phyloP scores from a whole-genome alignment of 805 yeast genomes.

The Wickerhamomyces xylosicus region DNA sequence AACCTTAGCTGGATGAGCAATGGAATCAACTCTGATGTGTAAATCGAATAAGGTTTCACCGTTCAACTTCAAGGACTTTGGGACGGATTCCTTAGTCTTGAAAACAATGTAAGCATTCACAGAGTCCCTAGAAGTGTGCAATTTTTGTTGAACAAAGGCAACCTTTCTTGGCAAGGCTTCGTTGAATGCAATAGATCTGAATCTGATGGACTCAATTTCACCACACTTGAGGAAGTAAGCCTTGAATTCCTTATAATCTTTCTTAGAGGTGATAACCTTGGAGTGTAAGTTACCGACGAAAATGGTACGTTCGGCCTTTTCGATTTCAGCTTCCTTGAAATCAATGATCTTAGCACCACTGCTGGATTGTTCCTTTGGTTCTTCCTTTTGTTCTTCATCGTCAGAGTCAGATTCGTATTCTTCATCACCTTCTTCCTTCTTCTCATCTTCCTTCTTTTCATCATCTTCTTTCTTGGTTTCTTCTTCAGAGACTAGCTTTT shows the following conservation, averaged over 20 bases:
- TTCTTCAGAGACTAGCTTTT: conserved; percentile 33
- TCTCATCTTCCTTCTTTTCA: conserved; percentile 19
- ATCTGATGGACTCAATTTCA: conserved; percentile 63
- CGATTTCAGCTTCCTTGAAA: conserved; percentile 61
- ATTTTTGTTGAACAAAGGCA: conserved; percentile 72
- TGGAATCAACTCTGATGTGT: conserved; percentile 86
- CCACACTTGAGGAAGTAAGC: conserved; percentile 35
- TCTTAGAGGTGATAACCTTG: conserved; percentile 53
- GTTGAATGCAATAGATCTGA: conserved; percentile 84
- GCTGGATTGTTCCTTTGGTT: conserved; percentile 13
- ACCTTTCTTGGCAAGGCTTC: conserved; percentile 87
- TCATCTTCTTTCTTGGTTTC: conserved; percentile 29
- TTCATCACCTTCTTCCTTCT: conserved; percentile 16
- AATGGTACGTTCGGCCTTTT: conserved; percentile 74
- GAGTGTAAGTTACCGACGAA: conserved; percentile 82
- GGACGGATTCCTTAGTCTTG: conserved; percentile 36
- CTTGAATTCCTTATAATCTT: conserved; percentile 53
- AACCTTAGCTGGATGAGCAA: conserved; percentile 82
- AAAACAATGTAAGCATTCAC: conserved; percentile 86
- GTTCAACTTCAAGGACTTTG: conserved; percentile 41
- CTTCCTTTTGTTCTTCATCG: conserved; percentile 18
- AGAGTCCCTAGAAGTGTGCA: conserved; percentile 69
- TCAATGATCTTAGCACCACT: conserved; percentile 33
- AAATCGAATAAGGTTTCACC: conserved; percentile 57
- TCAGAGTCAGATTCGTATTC: conserved; percentile 12